Evolutionary conservation across 2,329 filamentous ascomycete species (phyloP).

Genomic region (Thermomyces lanuginosus): DNA sequence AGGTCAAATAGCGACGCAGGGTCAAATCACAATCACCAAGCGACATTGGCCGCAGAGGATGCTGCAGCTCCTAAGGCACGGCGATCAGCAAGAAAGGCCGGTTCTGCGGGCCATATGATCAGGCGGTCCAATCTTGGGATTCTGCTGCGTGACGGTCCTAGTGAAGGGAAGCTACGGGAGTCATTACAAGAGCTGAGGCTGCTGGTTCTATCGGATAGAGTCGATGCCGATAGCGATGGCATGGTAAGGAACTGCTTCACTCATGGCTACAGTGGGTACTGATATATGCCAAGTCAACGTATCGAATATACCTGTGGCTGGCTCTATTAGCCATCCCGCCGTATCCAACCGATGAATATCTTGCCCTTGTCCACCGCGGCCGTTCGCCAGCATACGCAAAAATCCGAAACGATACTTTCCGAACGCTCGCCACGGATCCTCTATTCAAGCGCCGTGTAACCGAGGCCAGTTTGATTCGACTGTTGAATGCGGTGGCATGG

Average conservation of each 20-base stretch:
- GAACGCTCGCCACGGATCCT: slow-evolving; percentile 90
- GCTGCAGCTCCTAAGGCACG: slow-evolving; percentile 31
- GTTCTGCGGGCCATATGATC: slow-evolving; percentile 19
- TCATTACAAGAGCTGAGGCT: slow-evolving; percentile 32
- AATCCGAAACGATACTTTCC: slow-evolving; percentile 96
- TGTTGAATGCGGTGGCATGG: slow-evolving; percentile 93
- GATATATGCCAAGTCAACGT: slow-evolving; percentile 49
- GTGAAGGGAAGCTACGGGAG: slow-evolving; percentile 43
- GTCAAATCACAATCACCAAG: too few relatives aligned
- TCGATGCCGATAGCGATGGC: slow-evolving; percentile 36
- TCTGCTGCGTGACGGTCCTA: slow-evolving; percentile 65
- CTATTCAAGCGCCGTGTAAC: slow-evolving; percentile 89
- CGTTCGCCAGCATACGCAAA: slow-evolving; percentile 91
- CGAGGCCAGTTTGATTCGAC: slow-evolving; percentile 82
- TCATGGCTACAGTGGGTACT: slow-evolving; percentile 2
- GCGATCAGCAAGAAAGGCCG: slow-evolving; percentile 28
- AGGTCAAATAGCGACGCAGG: slow-evolving; percentile 46
- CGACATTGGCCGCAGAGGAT: slow-evolving; percentile 35
- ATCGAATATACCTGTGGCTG: slow-evolving; percentile 92
- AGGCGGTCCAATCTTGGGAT: slow-evolving; percentile 47
- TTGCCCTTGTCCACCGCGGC: slow-evolving; percentile 77
- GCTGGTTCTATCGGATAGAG: slow-evolving; percentile 33
- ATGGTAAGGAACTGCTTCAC: slow-evolving; percentile 30
- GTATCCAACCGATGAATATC: slow-evolving; percentile 72
- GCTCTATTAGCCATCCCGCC: slow-evolving; percentile 79